Evolutionary conservation across 2,329 filamentous ascomycete genomes (phyloP).

Genomic region (Penicillium fuscoglaucum): DNA sequence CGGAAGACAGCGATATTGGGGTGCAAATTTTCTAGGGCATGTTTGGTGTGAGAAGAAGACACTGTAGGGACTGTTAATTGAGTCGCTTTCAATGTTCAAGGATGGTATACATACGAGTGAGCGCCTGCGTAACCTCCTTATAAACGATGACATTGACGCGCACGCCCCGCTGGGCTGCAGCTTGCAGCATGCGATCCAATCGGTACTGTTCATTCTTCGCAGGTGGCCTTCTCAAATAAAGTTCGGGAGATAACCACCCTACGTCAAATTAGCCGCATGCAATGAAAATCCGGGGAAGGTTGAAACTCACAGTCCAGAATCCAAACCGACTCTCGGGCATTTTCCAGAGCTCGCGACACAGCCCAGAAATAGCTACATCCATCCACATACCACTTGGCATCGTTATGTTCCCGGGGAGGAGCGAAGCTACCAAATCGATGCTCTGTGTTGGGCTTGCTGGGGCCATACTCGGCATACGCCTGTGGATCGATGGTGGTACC

Average conservation of each 20-base stretch:
- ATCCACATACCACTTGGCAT: slow-evolving; percentile 85
- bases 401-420: slow-evolving; percentile 67
- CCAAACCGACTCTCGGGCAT: slow-evolving; percentile 74
- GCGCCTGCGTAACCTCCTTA: slow-evolving; percentile 80
- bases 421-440: slow-evolving; percentile 67
- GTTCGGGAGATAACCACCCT: slow-evolving; percentile 82
- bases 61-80: slow-evolving; percentile 44
- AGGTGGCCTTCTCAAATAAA: slow-evolving; percentile 81
- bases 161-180: slow-evolving; percentile 80
- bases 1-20: slow-evolving; percentile 85
- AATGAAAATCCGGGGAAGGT: not conserved
- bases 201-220: slow-evolving; percentile 79
- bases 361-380: slow-evolving; percentile 84
- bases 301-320: slow-evolving; percentile 69
- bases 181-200: slow-evolving; percentile 77
- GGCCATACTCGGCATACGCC: slow-evolving; percentile 48
- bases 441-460: slow-evolving; percentile 40
- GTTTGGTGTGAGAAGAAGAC: slow-evolving; percentile 73
- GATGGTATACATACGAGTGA: slow-evolving; percentile 66
- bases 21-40: slow-evolving; percentile 72
- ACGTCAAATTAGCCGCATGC: slow-evolving; percentile 11
- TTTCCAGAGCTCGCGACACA: slow-evolving; percentile 75
- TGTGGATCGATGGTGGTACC: slow-evolving; percentile 50
- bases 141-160: slow-evolving; percentile 85
- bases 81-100: not conserved